A percentile compares a stretch with the other conserved stretches of the same genome.
phyloP scores from a whole-genome alignment of 2,329 filamentous ascomycete species.

The Cercospora canescens region DNA sequence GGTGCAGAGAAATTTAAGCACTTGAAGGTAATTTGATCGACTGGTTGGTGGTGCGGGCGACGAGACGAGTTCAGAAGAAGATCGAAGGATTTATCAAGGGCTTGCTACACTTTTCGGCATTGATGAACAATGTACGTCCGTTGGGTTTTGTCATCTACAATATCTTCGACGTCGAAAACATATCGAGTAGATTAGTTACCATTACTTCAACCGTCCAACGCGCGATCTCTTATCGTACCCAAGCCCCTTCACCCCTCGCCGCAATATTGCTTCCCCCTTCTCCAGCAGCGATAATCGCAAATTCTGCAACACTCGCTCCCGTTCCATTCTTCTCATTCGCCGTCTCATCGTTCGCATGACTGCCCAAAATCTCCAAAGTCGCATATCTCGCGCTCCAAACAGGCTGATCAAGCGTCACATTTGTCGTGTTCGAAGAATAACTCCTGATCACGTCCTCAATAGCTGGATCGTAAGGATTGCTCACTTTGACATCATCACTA shows the following conservation, averaged over 20 bases:
- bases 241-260: not conserved
- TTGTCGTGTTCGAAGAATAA: slow-evolving; percentile 49
- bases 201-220: too few species aligned
- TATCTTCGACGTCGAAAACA: too few species aligned
- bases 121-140: too few species aligned
- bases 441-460: slow-evolving; percentile 39
- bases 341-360: slow-evolving; percentile 39
- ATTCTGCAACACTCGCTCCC: slow-evolving; percentile 57
- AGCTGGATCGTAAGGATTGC: slow-evolving; percentile 42
- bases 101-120: too few species aligned
- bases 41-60: too few species aligned
- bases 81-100: too few species aligned
- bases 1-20: too few species aligned
- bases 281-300: slow-evolving; percentile 29
- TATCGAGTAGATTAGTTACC: too few species aligned
- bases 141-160: too few species aligned
- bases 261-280: slow-evolving; percentile 12
- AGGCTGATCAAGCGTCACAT: slow-evolving; percentile 39
- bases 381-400: slow-evolving; percentile 49
- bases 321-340: slow-evolving; percentile 33
- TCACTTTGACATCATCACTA: slow-evolving; percentile 40
- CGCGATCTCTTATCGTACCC: not conserved
- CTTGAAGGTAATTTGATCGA: too few species aligned
- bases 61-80: too few species aligned
- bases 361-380: slow-evolving; percentile 51